Evolutionary conservation across 208 protist species (phyloP).

Genomic region (Novymonas esmeraldas): DNA sequence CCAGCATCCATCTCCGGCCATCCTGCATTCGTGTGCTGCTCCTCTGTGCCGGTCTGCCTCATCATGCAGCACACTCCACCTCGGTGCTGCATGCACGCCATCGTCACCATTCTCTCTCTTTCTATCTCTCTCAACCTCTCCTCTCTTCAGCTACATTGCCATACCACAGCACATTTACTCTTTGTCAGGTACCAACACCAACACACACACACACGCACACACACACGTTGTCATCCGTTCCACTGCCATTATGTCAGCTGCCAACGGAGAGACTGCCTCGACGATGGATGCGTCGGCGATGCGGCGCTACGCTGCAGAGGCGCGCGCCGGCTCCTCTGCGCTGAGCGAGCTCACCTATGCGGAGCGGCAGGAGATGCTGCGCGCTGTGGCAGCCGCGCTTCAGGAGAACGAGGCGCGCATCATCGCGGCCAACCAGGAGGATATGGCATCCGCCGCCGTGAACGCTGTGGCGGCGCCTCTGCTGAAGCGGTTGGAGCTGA

Average conservation of each 20-base stretch:
- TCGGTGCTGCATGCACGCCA: no score
- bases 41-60: no score
- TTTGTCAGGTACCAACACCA: background rate
- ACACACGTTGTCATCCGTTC: no score
- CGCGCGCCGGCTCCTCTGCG: slow-evolving; percentile 53
- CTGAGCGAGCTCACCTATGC: slow-evolving; percentile 38
- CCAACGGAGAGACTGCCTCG: background rate
- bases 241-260: background rate
- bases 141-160: no score
- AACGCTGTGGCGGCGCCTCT: slow-evolving; percentile 42
- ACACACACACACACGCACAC: slow-evolving; percentile 1
- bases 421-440: slow-evolving; percentile 67
- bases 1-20: no score
- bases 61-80: no score
- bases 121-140: no score
- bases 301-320: slow-evolving; percentile 46
- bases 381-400: slow-evolving; percentile 61
- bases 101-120: no score
- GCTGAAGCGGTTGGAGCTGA: slow-evolving; percentile 68
- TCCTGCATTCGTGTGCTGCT: no score
- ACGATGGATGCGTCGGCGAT: slow-evolving; percentile 10
- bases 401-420: slow-evolving; percentile 47
- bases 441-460: slow-evolving; percentile 51
- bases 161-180: background rate
- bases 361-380: slow-evolving; percentile 49